phyloP scores from a whole-genome alignment of 2,329 filamentous ascomycete genomes.

The Colletotrichum somersetense region DNA sequence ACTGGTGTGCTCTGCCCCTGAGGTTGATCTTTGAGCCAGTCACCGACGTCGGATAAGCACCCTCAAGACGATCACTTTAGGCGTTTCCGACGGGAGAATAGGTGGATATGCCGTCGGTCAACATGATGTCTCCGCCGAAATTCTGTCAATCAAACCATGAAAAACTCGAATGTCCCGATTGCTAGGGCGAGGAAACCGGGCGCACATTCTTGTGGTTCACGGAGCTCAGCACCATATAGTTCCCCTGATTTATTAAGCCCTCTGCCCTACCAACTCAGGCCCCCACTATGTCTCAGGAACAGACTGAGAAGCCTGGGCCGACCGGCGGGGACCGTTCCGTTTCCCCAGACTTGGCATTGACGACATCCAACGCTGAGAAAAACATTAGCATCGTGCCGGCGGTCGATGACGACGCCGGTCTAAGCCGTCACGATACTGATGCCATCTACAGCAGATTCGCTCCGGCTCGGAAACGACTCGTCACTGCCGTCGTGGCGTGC shows the following conservation, averaged over 20 bases:
- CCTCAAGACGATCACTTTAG: not conserved
- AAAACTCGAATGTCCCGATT: not conserved
- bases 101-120: conserved; percentile 9
- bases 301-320: conserved; percentile 12
- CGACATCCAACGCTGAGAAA: conserved; percentile 37
- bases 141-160: not conserved
- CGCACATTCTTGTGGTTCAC: not conserved
- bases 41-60: conserved; percentile 35
- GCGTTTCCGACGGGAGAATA: conserved; percentile 11
- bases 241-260: not conserved
- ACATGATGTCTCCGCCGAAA: not conserved
- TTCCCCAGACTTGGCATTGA: conserved; percentile 11
- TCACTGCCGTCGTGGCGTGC: conserved; percentile 32
- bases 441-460: conserved; percentile 25
- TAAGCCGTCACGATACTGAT: conserved; percentile 39
- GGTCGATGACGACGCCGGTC: conserved; percentile 3
- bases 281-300: conserved; percentile 22
- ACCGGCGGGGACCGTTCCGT: not conserved
- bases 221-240: not conserved
- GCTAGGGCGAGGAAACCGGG: not conserved
- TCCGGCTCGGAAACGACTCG: conserved; percentile 26
- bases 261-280: not conserved
- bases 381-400: conserved; percentile 19
- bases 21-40: conserved; percentile 13
- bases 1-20: not conserved